These are phyloP conservation scores for Aegilops sharonensis DNA, from an alignment of 176 grass and related monocot genomes.

Conservation along the genomic window DNA sequence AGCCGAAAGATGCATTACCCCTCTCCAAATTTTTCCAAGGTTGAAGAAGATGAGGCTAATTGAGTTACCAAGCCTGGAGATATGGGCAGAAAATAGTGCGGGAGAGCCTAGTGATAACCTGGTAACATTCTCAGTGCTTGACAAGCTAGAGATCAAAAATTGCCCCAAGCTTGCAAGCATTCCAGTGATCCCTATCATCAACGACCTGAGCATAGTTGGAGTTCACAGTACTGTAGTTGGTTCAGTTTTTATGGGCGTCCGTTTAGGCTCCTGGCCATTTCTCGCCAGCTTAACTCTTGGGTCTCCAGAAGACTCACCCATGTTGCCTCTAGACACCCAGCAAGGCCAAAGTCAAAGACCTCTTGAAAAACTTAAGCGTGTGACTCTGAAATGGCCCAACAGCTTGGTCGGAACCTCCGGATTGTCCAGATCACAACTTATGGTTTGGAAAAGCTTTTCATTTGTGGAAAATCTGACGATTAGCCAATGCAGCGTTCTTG, in stretches of 20 bases:
- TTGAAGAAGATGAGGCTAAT: too few relatives aligned
- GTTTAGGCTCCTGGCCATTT: not conserved
- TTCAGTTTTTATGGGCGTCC: not conserved
- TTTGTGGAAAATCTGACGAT: not conserved
- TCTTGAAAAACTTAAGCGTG: not conserved
- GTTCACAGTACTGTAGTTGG: not conserved
- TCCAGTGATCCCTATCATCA: not conserved
- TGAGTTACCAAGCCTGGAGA: not conserved
- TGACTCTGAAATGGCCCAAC: not conserved
- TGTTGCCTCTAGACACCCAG: not conserved
- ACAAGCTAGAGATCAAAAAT: not conserved
- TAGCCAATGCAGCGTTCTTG: accelerated
- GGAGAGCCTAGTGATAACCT: not conserved
- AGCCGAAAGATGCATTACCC: not conserved
- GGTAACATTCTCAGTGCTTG: not conserved
- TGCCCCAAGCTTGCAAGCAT: not conserved
- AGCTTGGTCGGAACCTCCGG: not conserved
- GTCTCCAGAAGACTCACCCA: not conserved
- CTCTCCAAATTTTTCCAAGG: too few relatives aligned
- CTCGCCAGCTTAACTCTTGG: not conserved
- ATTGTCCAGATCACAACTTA: not conserved
- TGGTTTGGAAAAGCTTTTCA: not conserved
- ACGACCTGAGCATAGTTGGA: accelerated
- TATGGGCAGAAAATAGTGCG: not conserved
- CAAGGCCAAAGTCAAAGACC: not conserved